Evolutionary conservation across 169 alveolate genomes (phyloP).

Genomic region (Eimeria falciformis): DNA sequence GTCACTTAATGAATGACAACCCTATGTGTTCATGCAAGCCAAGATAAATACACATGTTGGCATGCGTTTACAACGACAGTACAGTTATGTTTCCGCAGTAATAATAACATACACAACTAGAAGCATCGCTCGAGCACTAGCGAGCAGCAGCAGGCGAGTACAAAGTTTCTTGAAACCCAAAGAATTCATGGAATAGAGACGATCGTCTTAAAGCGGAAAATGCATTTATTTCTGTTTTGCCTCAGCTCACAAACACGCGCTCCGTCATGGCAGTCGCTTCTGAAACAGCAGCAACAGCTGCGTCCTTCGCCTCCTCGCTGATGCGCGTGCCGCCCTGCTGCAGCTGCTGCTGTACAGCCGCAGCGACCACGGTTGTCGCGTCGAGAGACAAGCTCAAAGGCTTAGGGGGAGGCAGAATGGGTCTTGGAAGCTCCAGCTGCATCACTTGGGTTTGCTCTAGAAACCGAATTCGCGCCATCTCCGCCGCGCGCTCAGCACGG

Average conservation of each 20-base stretch:
- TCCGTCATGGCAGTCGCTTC: conserved; percentile 62
- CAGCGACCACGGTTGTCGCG: conserved; percentile 48
- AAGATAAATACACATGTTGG: too few relatives aligned
- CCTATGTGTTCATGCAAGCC: too few relatives aligned
- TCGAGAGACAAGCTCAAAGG: conserved; percentile 28
- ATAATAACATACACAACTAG: too few relatives aligned
- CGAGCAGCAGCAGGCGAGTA: too few relatives aligned
- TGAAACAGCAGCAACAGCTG: conserved; percentile 59
- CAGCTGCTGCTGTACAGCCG: conserved; percentile 68
- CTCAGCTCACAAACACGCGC: conserved; percentile 53
- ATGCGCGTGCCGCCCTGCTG: conserved; percentile 47
- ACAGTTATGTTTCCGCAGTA: too few relatives aligned
- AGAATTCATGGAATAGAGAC: too few relatives aligned
- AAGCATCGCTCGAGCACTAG: too few relatives aligned
- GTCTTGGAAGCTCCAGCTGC: conserved; percentile 67
- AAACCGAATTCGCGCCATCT: conserved; percentile 58
- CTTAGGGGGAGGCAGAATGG: conserved; percentile 53
- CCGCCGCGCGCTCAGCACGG: conserved; percentile 67
- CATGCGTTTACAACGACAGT: too few relatives aligned
- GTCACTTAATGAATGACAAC: too few relatives aligned
- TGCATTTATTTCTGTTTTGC: too few relatives aligned
- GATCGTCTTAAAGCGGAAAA: too few relatives aligned
- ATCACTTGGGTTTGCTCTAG: conserved; percentile 67
- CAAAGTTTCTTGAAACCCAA: too few relatives aligned
- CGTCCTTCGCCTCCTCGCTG: conserved; percentile 55